Evolutionary conservation across 345 rosid genomes (phyloP).

Genomic region (Citrus medica): DNA sequence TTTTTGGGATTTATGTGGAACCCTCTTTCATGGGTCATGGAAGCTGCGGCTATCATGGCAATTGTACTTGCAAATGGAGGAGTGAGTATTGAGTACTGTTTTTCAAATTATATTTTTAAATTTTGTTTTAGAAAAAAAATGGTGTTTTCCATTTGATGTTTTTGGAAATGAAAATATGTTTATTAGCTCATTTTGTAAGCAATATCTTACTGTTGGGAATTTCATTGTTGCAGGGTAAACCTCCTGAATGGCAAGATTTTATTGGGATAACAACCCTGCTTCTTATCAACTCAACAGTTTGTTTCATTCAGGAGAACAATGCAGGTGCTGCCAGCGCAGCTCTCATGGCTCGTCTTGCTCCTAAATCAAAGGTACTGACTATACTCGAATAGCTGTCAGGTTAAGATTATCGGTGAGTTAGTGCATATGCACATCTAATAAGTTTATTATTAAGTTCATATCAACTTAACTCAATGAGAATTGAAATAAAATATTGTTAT

Average conservation of each 20-base stretch:
- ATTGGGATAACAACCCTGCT: slow-evolving; percentile 58
- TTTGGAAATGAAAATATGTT: no score
- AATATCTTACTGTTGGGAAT: neutral
- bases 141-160: no score
- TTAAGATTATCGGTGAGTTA: no score
- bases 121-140: neutral
- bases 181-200: no score
- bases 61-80: slow-evolving; percentile 74
- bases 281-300: slow-evolving; percentile 54
- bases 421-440: no score
- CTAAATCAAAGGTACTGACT: slow-evolving; percentile 49
- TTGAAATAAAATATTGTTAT: no score
- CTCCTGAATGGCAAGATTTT: slow-evolving; percentile 73
- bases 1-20: slow-evolving; percentile 77
- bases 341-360: slow-evolving; percentile 65
- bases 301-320: slow-evolving; percentile 65
- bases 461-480: no score
- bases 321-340: slow-evolving; percentile 65
- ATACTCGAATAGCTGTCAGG: no score
- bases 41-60: slow-evolving; percentile 72
- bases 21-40: slow-evolving; percentile 77
- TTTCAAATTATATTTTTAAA: neutral
- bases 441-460: no score
- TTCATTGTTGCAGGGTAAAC: slow-evolving; percentile 38
- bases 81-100: slow-evolving; percentile 25